Conservation (phyloP, 2,329 filamentous ascomycete genomes). For the Aureobasidium sp. region DNA sequence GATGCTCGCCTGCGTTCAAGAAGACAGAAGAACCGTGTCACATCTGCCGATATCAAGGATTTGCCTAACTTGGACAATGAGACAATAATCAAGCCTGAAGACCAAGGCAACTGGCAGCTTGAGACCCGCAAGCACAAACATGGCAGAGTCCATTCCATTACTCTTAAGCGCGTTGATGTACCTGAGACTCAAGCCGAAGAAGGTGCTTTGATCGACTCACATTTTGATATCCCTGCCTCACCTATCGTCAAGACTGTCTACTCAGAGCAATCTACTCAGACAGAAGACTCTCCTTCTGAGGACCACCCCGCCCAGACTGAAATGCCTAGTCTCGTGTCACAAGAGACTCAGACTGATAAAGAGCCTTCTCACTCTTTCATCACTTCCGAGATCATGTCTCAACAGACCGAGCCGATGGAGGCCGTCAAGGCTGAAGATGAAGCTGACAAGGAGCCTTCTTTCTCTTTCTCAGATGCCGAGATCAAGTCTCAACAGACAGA, state of each 20-base stretch:
- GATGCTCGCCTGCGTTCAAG: constrained; percentile 24
- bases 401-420: constrained; percentile 10
- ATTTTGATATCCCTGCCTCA: constrained; percentile 9
- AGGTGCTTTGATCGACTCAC: neutral
- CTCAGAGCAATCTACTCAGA: constrained; percentile 12
- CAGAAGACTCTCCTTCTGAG: neutral
- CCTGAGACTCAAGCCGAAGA: constrained; percentile 14
- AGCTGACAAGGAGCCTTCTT: neutral
- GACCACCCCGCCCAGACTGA: neutral
- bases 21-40: constrained; percentile 23
- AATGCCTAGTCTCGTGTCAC: neutral
- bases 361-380: neutral
- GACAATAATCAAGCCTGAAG: constrained; percentile 7
- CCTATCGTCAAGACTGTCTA: constrained; percentile 14
- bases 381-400: neutral
- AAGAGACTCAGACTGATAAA: neutral
- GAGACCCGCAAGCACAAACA: constrained; percentile 13
- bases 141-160: constrained; percentile 14
- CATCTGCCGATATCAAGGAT: constrained; percentile 11
- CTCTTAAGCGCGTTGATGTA: constrained; percentile 14
- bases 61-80: neutral
- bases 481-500: too few relatives aligned
- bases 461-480: too few relatives aligned
- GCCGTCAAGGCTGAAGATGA: neutral
- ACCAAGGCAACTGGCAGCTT: constrained; percentile 14